Conservation (phyloP, 345 rosid genomes). For the Punica granatum region DNA sequence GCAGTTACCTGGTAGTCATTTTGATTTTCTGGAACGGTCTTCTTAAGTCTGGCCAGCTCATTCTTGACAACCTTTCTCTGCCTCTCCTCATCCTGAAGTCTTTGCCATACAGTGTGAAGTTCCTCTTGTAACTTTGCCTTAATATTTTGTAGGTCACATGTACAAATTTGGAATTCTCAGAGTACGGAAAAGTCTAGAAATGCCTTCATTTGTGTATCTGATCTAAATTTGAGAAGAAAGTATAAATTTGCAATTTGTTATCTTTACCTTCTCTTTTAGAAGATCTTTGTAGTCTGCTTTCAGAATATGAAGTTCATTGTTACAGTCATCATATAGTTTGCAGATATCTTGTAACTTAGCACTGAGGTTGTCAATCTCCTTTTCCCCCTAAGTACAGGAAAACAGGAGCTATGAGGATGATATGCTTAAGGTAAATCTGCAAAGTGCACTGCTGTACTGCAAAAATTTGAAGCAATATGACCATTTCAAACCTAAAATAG, state of each 20-base stretch:
- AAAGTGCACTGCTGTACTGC: background rate
- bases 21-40: slow-evolving; percentile 41
- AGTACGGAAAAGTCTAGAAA: background rate
- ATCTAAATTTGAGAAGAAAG: background rate
- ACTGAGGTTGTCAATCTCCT: slow-evolving; percentile 39
- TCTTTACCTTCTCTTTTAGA: slow-evolving; percentile 56
- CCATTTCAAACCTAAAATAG: background rate
- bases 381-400: slow-evolving; percentile 41
- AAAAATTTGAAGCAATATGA: background rate
- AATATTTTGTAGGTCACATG: background rate
- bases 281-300: slow-evolving; percentile 44
- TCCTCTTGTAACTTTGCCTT: slow-evolving; percentile 58
- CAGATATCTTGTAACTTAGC: slow-evolving; percentile 38
- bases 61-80: slow-evolving; percentile 54
- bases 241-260: background rate
- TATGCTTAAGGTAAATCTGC: background rate
- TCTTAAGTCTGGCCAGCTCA: slow-evolving; percentile 58
- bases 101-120: slow-evolving; percentile 41
- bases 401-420: slow-evolving; percentile 3
- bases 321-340: slow-evolving; percentile 36
- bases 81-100: slow-evolving; percentile 61
- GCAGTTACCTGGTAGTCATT: slow-evolving; percentile 42
- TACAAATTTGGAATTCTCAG: background rate
- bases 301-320: slow-evolving; percentile 51
- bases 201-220: background rate